Evolutionary conservation across 2,329 filamentous ascomycete genomes (phyloP).

Genomic region (Diplodia corticola): DNA sequence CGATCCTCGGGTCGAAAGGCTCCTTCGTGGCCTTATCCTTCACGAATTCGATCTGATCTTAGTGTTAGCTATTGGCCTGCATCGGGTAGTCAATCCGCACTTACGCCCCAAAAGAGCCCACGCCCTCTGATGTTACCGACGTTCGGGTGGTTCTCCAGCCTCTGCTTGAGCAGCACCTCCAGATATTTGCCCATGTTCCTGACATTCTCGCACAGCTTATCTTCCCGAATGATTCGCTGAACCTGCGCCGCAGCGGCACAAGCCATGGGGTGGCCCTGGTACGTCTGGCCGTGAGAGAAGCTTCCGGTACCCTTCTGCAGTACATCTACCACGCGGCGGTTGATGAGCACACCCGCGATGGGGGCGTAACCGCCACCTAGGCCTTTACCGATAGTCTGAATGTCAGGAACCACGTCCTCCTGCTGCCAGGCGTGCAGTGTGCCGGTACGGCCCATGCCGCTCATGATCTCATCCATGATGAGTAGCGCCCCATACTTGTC

Average conservation of each 20-base stretch:
- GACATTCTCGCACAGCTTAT: constrained; percentile 62
- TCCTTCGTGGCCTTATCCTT: constrained; percentile 55
- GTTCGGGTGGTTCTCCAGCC: constrained; percentile 47
- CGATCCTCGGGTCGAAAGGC: constrained; percentile 50
- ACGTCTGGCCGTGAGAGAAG: constrained; percentile 64
- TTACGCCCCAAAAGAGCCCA: constrained; percentile 59
- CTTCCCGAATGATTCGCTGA: constrained; percentile 58
- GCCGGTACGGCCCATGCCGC: constrained; percentile 62
- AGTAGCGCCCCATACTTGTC: constrained; percentile 70
- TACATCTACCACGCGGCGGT: constrained; percentile 51
- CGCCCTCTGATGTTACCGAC: constrained; percentile 64
- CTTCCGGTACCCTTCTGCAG: constrained; percentile 47
- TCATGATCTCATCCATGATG: constrained; percentile 81
- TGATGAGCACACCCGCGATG: constrained; percentile 61
- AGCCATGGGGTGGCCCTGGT: constrained; percentile 56
- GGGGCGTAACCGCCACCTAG: constrained; percentile 65
- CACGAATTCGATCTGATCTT: constrained; percentile 58
- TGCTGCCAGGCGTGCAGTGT: constrained; percentile 64
- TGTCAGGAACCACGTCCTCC: constrained; percentile 60
- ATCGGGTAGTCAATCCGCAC: constrained; percentile 30
- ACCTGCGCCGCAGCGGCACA: constrained; percentile 65
- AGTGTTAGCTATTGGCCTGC: background rate
- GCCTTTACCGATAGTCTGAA: constrained; percentile 67
- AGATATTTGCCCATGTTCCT: constrained; percentile 54
- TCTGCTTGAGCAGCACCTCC: constrained; percentile 45